Conservation (phyloP, 208 protist species). For the Crithidia bombi region DNA sequence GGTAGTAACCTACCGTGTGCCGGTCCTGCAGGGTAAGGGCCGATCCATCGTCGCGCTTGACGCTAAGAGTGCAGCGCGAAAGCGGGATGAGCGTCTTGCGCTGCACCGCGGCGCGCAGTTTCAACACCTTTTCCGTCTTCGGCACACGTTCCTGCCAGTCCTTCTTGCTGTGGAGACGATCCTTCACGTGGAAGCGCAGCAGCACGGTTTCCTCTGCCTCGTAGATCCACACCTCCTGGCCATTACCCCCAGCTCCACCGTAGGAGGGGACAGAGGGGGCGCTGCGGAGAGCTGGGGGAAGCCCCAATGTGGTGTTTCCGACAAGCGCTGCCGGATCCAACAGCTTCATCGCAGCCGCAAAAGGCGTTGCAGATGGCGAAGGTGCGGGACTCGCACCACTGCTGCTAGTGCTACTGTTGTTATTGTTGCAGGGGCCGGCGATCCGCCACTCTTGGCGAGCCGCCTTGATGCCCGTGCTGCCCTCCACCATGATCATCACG, state of each 20-base stretch:
- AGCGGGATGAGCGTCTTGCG: slow-evolving; percentile 84
- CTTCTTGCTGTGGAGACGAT: slow-evolving; percentile 51
- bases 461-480: slow-evolving; percentile 67
- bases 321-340: slow-evolving; percentile 50
- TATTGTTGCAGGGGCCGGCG: slow-evolving; percentile 1
- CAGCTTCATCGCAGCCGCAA: slow-evolving; percentile 21
- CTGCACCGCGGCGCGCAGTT: slow-evolving; percentile 78
- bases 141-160: slow-evolving; percentile 70
- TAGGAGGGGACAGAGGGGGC: background rate
- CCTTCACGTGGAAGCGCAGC: slow-evolving; percentile 51
- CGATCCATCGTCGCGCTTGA: slow-evolving; percentile 21
- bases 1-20: slow-evolving; percentile 77
- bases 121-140: slow-evolving; percentile 77
- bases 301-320: slow-evolving; percentile 64
- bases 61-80: slow-evolving; percentile 67
- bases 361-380: background rate
- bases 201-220: slow-evolving; percentile 66
- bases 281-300: slow-evolving; percentile 39
- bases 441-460: slow-evolving; percentile 76
- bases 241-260: background rate
- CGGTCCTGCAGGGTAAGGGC: slow-evolving; percentile 62
- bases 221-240: slow-evolving; percentile 67
- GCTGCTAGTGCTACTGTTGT: background rate
- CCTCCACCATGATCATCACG: slow-evolving; percentile 86
- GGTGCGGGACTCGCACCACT: background rate